Evolutionary conservation across 176 grass and related monocot genomes (phyloP).

Genomic region (Carex myosuroides): DNA sequence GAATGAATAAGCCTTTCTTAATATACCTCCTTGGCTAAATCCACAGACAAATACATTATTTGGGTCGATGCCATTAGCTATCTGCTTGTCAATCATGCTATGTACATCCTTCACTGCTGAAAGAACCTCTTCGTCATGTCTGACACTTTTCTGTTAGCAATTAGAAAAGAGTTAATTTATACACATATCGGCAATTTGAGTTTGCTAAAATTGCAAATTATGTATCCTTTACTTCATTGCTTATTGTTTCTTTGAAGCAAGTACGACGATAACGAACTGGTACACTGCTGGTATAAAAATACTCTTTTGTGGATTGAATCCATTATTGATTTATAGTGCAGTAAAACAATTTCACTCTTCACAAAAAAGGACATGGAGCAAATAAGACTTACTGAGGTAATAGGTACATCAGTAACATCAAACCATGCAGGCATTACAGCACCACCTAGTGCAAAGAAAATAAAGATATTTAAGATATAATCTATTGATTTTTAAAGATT

Average conservation of each 20-base stretch:
- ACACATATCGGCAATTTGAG: background rate
- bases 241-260: background rate
- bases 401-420: slow-evolving; percentile 59
- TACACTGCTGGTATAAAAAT: background rate
- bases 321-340: background rate
- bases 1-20: background rate
- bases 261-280: background rate
- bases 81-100: slow-evolving; percentile 75
- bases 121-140: slow-evolving; percentile 56
- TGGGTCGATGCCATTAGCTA: slow-evolving; percentile 54
- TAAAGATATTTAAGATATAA: background rate
- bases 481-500: background rate
- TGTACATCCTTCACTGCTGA: slow-evolving; percentile 85
- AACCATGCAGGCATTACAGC: slow-evolving; percentile 72
- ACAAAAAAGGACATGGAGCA: background rate
- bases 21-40: slow-evolving; percentile 79
- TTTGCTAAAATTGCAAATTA: background rate
- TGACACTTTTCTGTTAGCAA: slow-evolving; percentile 9
- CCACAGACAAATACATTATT: slow-evolving; percentile 85
- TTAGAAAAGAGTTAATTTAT: background rate
- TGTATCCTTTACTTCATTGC: background rate
- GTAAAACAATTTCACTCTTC: background rate
- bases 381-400: slow-evolving; percentile 37
- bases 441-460: slow-evolving; percentile 37
- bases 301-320: background rate